Base-by-base conservation (phyloP, 2,329 filamentous ascomycete species). In the Paraphaeosphaeria sporulosa region DNA sequence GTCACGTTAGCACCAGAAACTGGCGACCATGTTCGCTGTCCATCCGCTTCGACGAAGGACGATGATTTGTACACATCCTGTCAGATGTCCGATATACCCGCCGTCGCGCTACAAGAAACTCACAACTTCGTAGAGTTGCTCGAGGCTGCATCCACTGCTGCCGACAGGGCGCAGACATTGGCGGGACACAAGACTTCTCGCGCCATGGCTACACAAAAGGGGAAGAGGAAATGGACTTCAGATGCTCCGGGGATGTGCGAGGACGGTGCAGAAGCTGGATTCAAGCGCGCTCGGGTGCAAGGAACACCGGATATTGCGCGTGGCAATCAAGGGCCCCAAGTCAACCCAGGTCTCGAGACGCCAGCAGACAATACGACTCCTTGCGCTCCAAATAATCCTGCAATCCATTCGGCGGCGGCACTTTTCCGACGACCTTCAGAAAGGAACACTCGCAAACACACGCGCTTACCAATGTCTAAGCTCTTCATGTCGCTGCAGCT, bases 401-500 rank as follows among this genome's bases (percentile, higher is more conserved):
- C 83, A 50, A 78, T 85, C 5, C 83, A 85, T 71, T 77, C 75
- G 23, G 84, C 84, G 1, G 82, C 82, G 0, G 83, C 84, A 3
- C 75, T 86, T 10, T 86, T 86, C 64, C 79, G 84, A 13, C 71
- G 66, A n/a, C 59, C 75, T 10, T 73, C 73, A 0, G 67, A 70
- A 15, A 71, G 80, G 3, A 78, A 78, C 36, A 80, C 81, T 53
- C 85, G 85, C 70, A 87, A 87, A 66, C 83, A 85, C 66, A 87
- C 84, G 0, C 82, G 85, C 0, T 85, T 85, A 21, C 83, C 85
- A 4, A 86, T 87, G 78, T 85, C 84, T 43, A 86, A 85, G 61
- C 76, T 87, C 40, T 87, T 86, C 65, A 74, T 83, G 30, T 86
- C 84, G 0, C 79, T 87, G 17, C 83, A 85, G 63, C 76, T 87